These are phyloP conservation scores for Zoysia japonica DNA, from an alignment of 176 grass and related monocot species.

Conservation along the genomic window DNA sequence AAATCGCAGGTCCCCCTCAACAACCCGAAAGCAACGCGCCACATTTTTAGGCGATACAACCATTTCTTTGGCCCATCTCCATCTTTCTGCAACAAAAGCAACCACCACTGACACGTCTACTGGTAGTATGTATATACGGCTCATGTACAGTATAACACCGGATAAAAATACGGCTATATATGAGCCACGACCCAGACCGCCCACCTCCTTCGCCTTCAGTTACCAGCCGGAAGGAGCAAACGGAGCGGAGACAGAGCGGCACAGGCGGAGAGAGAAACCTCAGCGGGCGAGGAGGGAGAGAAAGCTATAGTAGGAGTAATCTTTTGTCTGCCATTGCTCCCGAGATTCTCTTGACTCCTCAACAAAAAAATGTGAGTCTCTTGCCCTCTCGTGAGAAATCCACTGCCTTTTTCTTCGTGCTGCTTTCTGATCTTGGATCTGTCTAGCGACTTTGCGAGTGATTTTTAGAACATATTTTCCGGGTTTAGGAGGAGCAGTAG, in stretches of 20 bases:
- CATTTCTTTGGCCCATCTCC: constrained; percentile 8
- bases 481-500: not conserved
- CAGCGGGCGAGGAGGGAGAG: not conserved
- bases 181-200: constrained; percentile 18
- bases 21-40: constrained; percentile 42
- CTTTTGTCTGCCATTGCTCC: constrained; percentile 19
- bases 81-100: constrained; percentile 8
- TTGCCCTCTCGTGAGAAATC: constrained; percentile 10
- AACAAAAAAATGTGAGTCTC: constrained; percentile 39
- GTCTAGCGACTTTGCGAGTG: not conserved
- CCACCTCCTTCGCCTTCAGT: constrained; percentile 19
- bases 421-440: constrained; percentile 38
- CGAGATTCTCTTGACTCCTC: constrained; percentile 39
- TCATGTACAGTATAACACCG: not conserved
- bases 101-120: not conserved
- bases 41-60: constrained; percentile 20
- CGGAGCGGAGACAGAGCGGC: constrained; percentile 24
- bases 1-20: constrained; percentile 34
- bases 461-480: constrained; percentile 4
- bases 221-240: constrained; percentile 30
- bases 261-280: constrained; percentile 3
- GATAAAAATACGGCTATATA: constrained; percentile 48
- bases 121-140: not conserved
- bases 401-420: not conserved
- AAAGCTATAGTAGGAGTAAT: constrained; percentile 15